Evolutionary conservation across 208 protist genomes (phyloP).

Genomic region (Strigomonas oncopelti): DNA sequence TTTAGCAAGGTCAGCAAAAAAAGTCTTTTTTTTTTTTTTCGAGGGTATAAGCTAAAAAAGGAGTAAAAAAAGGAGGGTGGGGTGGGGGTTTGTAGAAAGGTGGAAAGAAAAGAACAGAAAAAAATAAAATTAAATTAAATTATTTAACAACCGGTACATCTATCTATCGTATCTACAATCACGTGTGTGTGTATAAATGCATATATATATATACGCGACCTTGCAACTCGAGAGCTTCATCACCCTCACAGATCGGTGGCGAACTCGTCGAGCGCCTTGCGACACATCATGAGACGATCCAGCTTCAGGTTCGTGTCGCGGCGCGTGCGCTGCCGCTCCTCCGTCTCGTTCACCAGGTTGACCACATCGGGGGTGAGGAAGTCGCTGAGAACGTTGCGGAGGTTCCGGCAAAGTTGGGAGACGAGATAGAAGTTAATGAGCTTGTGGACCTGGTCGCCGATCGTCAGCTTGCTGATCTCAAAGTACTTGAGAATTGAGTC

Average conservation of each 20-base stretch:
- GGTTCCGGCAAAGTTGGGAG: conserved; percentile 2
- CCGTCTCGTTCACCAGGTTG: conserved; percentile 6
- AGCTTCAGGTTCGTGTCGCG: conserved; percentile 5
- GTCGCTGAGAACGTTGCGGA: conserved; percentile 8
- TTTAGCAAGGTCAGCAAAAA: background rate
- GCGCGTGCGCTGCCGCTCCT: conserved; percentile 2
- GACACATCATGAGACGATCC: conserved; percentile 10
- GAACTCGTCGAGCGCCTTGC: conserved; percentile 9
- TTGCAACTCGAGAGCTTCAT: too few species aligned
- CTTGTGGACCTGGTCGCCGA: conserved; percentile 13
- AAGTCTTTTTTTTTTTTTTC: background rate
- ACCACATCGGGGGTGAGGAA: conserved; percentile 6
- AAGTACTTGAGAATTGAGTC: conserved; percentile 16
- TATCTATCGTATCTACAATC: background rate
- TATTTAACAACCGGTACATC: background rate
- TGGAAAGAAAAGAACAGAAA: background rate
- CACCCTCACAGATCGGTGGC: conserved; percentile 4
- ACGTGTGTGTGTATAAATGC: conserved; percentile 6
- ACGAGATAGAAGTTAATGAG: conserved; percentile 14
- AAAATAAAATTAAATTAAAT: background rate
- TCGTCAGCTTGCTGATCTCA: conserved; percentile 15
- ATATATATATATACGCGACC: background rate
- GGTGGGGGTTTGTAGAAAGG: background rate
- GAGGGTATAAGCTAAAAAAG: background rate
- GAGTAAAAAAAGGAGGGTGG: background rate